Base-by-base conservation (phyloP, 106 monocot species). In the Chionographis japonica region DNA sequence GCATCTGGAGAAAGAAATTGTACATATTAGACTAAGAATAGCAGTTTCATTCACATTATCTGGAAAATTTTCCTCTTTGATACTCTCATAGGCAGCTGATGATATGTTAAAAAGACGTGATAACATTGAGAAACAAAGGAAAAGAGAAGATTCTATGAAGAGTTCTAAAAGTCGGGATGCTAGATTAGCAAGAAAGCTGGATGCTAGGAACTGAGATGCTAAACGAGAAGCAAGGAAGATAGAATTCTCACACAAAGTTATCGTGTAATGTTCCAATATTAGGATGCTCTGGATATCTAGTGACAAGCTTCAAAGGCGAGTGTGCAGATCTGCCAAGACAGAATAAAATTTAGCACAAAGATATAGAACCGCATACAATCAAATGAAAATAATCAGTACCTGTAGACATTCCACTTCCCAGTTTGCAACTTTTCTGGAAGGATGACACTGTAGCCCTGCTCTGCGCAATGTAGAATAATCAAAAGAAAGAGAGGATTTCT, bases 331-430 rank as follows among this genome's bases (percentile, higher is more conserved):
- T 93, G 79, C 60, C 38, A 69, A 43, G 12, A 39, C 0, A 62
- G 16, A 62, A 40, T 5, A 62, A 54, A 4, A 62, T 38, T 78
- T 35, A 73, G 37, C 19, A 15, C 50, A 16, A 35, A 58, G 27
- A n/a, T 16, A 62, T 38, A 49, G 53, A 8, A 27, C 54, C 15
- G 54, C 56, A 51, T 50, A 53, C 3, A 12, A 63, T 8, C 2
- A n/a, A 53, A 74, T 15, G 20, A 40, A 27, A 17, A 63, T 56
- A 78, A 43, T 42, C 0, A 20, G 7, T 77, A 87, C 98, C 98
- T 87, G 72, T 93, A 98, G 14, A 98, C 98, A 71, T 93, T 98
- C 93, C 98, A 98, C 55, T 87, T 98, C 62, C 90, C 90, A 68
- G 41, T 81, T 35, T 86, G 78, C 69, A 90, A 75, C 76, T 86